Conservation (phyloP, 2,329 filamentous ascomycete genomes). For the Dothidotthia symphoricarpi region DNA sequence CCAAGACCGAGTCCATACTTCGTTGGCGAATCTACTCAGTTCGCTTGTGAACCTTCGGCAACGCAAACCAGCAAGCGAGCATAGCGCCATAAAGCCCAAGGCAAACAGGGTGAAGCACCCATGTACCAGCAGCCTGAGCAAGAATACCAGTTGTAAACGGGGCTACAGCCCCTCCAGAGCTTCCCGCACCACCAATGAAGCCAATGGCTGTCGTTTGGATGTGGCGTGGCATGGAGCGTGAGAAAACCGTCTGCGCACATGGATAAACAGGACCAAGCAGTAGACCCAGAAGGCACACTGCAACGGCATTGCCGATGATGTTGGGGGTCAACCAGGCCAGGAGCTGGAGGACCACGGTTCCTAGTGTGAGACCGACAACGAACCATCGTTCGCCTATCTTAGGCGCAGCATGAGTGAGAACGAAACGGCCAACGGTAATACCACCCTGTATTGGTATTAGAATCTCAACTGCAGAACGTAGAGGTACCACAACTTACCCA, state of each 20-base stretch:
- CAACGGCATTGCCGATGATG: constrained; percentile 55
- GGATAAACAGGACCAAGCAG: constrained; percentile 78
- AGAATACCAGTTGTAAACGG: constrained; percentile 66
- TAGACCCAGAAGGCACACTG: constrained; percentile 63
- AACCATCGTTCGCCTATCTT: constrained; percentile 68
- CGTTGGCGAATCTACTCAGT: constrained; percentile 48
- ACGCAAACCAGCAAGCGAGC: constrained; percentile 62
- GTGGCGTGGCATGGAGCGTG: constrained; percentile 57
- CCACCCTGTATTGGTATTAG: constrained; percentile 56
- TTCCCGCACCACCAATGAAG: constrained; percentile 68
- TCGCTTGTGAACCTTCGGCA: constrained; percentile 60
- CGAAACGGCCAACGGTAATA: constrained; percentile 73
- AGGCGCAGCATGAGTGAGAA: constrained; percentile 65
- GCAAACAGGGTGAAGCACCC: constrained; percentile 64
- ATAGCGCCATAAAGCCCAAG: constrained; percentile 65
- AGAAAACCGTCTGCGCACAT: constrained; percentile 65
- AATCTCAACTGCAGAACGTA: background rate
- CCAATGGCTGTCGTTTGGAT: constrained; percentile 64
- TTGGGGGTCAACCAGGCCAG: constrained; percentile 77
- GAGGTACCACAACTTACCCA: constrained; percentile 50
- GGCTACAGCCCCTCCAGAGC: constrained; percentile 65
- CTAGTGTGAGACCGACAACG: constrained; percentile 62
- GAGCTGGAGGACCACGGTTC: constrained; percentile 67
- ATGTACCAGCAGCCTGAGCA: constrained; percentile 62
- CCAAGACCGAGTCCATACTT: too few relatives aligned